These are phyloP conservation scores for Globisporangium acanthophoron DNA, from an alignment of 352 stramenopile species.

Conservation along the genomic window DNA sequence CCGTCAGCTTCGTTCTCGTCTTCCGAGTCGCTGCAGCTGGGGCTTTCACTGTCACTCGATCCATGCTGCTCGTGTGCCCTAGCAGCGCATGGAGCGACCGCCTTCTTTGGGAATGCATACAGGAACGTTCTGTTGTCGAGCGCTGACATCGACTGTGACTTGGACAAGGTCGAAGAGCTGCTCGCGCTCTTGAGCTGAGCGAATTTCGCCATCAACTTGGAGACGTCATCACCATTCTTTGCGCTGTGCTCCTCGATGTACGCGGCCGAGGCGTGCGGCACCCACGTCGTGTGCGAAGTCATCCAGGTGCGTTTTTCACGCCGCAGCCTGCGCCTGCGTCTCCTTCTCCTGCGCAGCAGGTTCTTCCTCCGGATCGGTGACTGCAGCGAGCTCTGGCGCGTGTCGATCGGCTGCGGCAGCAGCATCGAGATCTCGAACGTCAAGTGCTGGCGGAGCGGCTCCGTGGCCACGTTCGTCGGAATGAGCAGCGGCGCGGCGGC, in stretches of 20 bases:
- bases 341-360: slow-evolving; percentile 23
- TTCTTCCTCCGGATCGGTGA: slow-evolving; percentile 44
- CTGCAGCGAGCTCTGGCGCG: slow-evolving; percentile 38
- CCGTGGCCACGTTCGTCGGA: slow-evolving; percentile 23
- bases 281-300: slow-evolving; percentile 36
- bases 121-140: slow-evolving; percentile 1
- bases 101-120: slow-evolving; percentile 3
- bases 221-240: slow-evolving; percentile 11
- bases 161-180: not conserved
- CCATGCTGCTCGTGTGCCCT: not conserved
- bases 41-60: not conserved
- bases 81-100: too few species aligned
- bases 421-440: slow-evolving; percentile 67
- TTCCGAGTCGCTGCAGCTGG: slow-evolving; percentile 6
- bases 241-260: slow-evolving; percentile 33
- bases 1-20: slow-evolving; percentile 4
- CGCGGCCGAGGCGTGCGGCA: slow-evolving; percentile 27
- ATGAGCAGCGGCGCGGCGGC: slow-evolving; percentile 1
- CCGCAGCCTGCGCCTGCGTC: slow-evolving; percentile 12
- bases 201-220: slow-evolving; percentile 34
- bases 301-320: slow-evolving; percentile 25
- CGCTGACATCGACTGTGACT: slow-evolving; percentile 1
- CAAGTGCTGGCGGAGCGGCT: slow-evolving; percentile 34
- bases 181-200: slow-evolving; percentile 18
- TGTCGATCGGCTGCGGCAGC: slow-evolving; percentile 41